A percentile compares a stretch with the other conserved stretches of the same genome.
Conservation (phyloP, 2,329 filamentous ascomycete genomes). For the Alternaria brassicae region DNA sequence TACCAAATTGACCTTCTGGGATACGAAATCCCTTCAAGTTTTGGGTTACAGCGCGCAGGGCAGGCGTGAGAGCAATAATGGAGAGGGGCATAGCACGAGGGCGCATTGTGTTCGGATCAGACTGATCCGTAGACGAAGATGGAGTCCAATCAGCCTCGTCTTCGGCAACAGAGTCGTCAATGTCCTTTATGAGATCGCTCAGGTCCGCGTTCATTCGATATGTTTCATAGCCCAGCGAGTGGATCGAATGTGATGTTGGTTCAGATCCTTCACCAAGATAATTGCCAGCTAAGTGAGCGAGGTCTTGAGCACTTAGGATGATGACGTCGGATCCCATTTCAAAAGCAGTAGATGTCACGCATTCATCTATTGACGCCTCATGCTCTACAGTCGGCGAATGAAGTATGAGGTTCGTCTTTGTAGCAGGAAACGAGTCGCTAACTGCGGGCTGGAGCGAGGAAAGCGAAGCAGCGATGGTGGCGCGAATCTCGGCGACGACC, state of each 20-base stretch:
- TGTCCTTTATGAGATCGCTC: conserved; percentile 33
- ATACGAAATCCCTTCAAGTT: conserved; percentile 23
- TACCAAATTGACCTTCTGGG: conserved; percentile 16
- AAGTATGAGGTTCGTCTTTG: conserved; percentile 65
- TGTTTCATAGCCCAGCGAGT: conserved; percentile 63
- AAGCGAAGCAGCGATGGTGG: conserved; percentile 61
- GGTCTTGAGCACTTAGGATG: conserved; percentile 70
- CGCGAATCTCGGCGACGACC: conserved; percentile 55
- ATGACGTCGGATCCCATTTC: conserved; percentile 71
- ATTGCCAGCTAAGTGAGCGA: conserved; percentile 72
- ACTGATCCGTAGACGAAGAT: conserved; percentile 20
- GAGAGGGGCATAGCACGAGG: conserved; percentile 22
- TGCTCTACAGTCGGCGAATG: conserved; percentile 66
- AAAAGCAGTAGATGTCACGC: conserved; percentile 69
- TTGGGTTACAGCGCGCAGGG: conserved; percentile 29
- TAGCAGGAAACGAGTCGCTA: conserved; percentile 56
- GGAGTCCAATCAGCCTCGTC: conserved; percentile 48
- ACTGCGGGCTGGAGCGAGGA: conserved; percentile 39
- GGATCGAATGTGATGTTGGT: conserved; percentile 57
- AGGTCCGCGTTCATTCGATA: conserved; percentile 52
- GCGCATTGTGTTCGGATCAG: conserved; percentile 19
- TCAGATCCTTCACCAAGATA: conserved; percentile 70
- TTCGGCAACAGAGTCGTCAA: conserved; percentile 39
- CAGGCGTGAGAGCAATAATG: conserved; percentile 26
- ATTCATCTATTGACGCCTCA: conserved; percentile 62